Evolutionary conservation across 1,284 basidiomycete species (phyloP), one percentile per base, ranked within the genome.

Genomic region (Phylloboletellus chloephorus): DNA sequence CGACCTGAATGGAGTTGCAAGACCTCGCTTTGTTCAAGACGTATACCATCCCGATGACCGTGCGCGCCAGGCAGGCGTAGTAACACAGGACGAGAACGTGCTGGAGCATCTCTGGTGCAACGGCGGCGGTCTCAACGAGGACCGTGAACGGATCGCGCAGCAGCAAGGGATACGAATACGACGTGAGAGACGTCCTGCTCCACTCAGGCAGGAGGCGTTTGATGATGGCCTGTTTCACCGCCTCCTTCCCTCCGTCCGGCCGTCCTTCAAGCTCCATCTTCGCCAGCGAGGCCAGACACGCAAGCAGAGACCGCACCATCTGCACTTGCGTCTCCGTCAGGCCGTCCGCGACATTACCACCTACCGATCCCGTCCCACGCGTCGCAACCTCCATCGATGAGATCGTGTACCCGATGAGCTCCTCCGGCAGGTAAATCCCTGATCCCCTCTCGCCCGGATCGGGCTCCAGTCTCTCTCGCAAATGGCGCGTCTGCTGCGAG

Each of bases 401-500:
- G 32, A 97, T 74, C 0, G 91, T 93, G 60, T 94, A 96, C 2
- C 82, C 88, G n/a, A 95, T 71, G 23, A 96, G 67, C 49, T 95
- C 90, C 52, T 94, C 88, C 0, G 93, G 89, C 3, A 97, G 69
- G 55, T 94, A 94, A 46, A 92, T 77, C 0, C 86, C 86, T 2
- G 75, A 75, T 0, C 87, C 86, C 19, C 86, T 71, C 47, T 88
- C 83, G 2, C 77, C 76, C 2, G 64, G 53, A 9, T 88, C 82
- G 1, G 83, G 86, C 54, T 88, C 86, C 4, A 74, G 71, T 19
- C 85, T 72, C 41, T 88, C 84, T 21, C 86, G 73, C 8, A 89
- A 60, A 61, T 88, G 84, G 21, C 80, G 67, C 7, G 81, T 80
- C 57, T 89, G 86, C 53, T 79, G 74, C 3, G 87, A 89, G 21